Evolutionary conservation across 2,329 filamentous ascomycete genomes (phyloP).

Genomic region (Sclerotinia borealis): DNA sequence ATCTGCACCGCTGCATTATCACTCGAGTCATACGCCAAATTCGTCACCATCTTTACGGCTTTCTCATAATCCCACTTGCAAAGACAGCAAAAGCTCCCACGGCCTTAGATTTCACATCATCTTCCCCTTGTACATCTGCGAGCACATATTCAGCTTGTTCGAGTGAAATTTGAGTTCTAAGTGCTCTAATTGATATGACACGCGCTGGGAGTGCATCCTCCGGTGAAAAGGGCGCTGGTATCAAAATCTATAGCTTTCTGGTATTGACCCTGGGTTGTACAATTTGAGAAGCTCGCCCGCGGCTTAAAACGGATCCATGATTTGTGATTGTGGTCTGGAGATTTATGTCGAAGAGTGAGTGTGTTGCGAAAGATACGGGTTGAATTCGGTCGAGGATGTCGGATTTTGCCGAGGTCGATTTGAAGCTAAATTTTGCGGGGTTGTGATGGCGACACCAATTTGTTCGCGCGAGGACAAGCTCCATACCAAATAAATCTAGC

Average conservation of each 20-base stretch:
- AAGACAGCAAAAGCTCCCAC: slow-evolving; percentile 69
- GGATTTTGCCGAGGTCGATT: not conserved
- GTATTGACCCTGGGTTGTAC: slow-evolving; percentile 76
- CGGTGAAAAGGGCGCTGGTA: slow-evolving; percentile 65
- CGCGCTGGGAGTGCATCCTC: slow-evolving; percentile 73
- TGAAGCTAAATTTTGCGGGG: slow-evolving; percentile 6
- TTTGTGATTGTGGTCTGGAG: slow-evolving; percentile 13
- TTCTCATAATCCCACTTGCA: slow-evolving; percentile 52
- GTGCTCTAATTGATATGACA: slow-evolving; percentile 73
- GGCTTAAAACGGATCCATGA: slow-evolving; percentile 64
- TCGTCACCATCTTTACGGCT: slow-evolving; percentile 58
- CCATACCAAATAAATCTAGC: not conserved
- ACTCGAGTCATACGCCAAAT: slow-evolving; percentile 57
- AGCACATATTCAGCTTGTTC: slow-evolving; percentile 71
- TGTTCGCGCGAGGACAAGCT: not conserved
- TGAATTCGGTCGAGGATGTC: slow-evolving; percentile 6
- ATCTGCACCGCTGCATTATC: slow-evolving; percentile 81
- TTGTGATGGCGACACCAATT: not conserved
- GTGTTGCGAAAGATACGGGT: slow-evolving; percentile 19
- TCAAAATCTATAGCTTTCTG: slow-evolving; percentile 81
- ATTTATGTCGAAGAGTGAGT: not conserved
- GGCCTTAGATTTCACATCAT: slow-evolving; percentile 68
- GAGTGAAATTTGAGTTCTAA: slow-evolving; percentile 77
- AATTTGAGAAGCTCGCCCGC: slow-evolving; percentile 68
- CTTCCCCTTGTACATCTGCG: slow-evolving; percentile 57